Conservation (phyloP, 1,284 basidiomycete genomes). For the Ceratobasidium sp. region DNA sequence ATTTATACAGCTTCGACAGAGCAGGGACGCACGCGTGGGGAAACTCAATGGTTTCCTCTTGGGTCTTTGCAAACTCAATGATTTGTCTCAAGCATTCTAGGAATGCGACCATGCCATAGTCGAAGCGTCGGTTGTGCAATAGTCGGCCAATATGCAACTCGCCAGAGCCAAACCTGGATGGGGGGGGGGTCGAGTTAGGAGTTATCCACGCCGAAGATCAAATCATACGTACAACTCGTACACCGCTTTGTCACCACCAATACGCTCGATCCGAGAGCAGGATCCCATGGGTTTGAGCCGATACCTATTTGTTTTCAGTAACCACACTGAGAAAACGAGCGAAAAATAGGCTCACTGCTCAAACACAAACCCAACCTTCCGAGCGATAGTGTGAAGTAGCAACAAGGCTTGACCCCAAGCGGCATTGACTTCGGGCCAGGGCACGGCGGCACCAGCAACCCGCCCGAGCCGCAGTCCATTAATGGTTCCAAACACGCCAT, state of each 20-base stretch:
- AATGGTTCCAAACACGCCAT: constrained; percentile 94
- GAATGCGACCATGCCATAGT: constrained; percentile 95
- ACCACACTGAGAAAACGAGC: too few species aligned
- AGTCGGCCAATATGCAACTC: constrained; percentile 90
- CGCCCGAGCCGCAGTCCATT: constrained; percentile 94
- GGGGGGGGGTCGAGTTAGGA: neutral
- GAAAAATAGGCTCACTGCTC: constrained; percentile 74
- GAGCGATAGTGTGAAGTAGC: constrained; percentile 89
- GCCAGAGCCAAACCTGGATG: constrained; percentile 74
- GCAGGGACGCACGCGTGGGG: constrained; percentile 79
- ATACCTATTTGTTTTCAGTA: constrained; percentile 67
- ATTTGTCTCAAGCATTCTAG: constrained; percentile 94
- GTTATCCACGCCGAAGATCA: neutral
- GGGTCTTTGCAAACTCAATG: constrained; percentile 82
- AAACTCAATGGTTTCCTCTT: constrained; percentile 81
- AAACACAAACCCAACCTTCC: constrained; percentile 89
- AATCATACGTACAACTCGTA: constrained; percentile 80
- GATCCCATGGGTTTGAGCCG: constrained; percentile 93
- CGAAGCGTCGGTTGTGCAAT: constrained; percentile 94
- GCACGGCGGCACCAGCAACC: constrained; percentile 85
- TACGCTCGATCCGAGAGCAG: constrained; percentile 90
- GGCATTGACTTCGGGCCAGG: constrained; percentile 99
- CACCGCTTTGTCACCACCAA: constrained; percentile 82
- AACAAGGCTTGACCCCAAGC: constrained; percentile 98
- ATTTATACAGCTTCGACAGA: neutral